Evolutionary conservation across 768 basidiomycete genomes (phyloP), one percentile per base, ranked within the genome.

Genomic region (Trametopsis cervina): DNA sequence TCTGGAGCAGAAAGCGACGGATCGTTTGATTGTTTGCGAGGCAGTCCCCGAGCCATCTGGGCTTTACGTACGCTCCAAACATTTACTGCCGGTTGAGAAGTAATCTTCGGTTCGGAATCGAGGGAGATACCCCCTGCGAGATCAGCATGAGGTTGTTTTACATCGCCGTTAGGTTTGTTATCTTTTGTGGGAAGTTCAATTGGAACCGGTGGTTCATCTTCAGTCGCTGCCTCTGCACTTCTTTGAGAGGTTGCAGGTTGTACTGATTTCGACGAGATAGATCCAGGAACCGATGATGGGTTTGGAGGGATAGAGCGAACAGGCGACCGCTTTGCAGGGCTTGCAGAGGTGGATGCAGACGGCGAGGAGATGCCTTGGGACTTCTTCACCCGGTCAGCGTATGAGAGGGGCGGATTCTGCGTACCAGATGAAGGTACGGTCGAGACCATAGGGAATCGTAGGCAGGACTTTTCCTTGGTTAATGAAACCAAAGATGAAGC

Each of bases 361-460:
- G n/a, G n/a, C n/a, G n/a, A 37, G 42, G 53, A 64, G 47, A 66
- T 63, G 46, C 64, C 66, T 51, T 64, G 63, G 12, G 60, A 60
- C 47, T 76, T 64, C 61, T 62, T 68, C 18, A 66, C 66, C 44
- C 66, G 60, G 47, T 67, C 66, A 13, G 67, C 66, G 49, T 83
- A 84, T 23, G 81, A 83, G 42, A 80, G 70, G 53, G 68, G 68
- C 37, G 62, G 63, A 44, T 65, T 65, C 48, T 61, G 56, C 33
- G 61, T 29, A n/a, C n/a, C n/a, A 26, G 60, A 49, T 41, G 63
- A 52, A 24, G 62, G 49, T 36, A 55, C 51, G 33, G 63, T 52
- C 27, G 66, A 58, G 42, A 64, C 61, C 66, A 65, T 65, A 39
- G 25, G 48, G 49, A 47, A 33, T n/a, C n/a, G n/a, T n/a, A n/a